Percentiles rank a stretch among this genome's conserved stretches.
Evolutionary conservation across 768 basidiomycete genomes (phyloP).

Genomic region (Russula lepida): DNA sequence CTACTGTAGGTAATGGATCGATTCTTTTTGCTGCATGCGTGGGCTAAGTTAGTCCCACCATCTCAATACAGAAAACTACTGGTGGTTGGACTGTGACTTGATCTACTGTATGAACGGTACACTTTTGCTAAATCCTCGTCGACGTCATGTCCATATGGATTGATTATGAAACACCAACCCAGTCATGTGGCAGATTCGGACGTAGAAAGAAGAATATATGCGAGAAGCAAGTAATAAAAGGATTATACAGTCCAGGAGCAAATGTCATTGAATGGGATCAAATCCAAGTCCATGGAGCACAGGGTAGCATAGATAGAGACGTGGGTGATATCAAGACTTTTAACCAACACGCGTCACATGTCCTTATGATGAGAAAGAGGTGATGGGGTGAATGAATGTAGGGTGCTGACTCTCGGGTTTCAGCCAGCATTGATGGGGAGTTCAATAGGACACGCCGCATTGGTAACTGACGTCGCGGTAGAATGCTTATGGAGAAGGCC

Average conservation of each 20-base stretch:
- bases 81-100: background rate
- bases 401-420: background rate
- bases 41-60: background rate
- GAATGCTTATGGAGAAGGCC: constrained; percentile 28
- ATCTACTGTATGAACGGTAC: no score
- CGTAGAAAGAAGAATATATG: background rate
- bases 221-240: constrained; percentile 3
- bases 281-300: constrained; percentile 5
- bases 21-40: background rate
- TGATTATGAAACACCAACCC: background rate
- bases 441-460: constrained; percentile 30
- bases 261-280: constrained; percentile 1
- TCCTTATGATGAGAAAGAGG: background rate
- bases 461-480: constrained; percentile 27
- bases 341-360: background rate
- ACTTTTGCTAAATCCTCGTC: background rate
- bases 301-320: background rate
- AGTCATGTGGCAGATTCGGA: background rate
- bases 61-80: background rate
- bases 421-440: constrained; percentile 23
- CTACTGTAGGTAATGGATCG: background rate
- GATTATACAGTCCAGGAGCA: constrained; percentile 10
- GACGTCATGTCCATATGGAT: background rate
- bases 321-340: background rate
- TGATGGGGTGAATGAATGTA: background rate